phyloP scores from a whole-genome alignment of 2,329 filamentous ascomycete species.

The Huntiella moniliformis region DNA sequence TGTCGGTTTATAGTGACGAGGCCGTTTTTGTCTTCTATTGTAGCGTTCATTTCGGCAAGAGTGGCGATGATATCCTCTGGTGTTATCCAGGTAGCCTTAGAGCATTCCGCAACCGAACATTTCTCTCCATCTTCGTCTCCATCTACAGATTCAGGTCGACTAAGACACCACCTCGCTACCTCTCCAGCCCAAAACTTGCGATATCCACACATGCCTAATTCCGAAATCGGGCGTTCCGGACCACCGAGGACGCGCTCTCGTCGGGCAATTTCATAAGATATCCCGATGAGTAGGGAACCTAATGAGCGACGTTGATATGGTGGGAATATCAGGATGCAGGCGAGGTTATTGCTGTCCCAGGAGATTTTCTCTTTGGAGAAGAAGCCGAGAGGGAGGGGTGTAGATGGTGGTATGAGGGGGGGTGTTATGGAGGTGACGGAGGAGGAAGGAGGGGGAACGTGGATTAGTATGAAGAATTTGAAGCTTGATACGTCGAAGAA shows the following conservation, averaged over 20 bases:
- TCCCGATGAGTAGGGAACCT: constrained; percentile 74
- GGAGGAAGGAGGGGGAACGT: constrained; percentile 22
- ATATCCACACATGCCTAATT: constrained; percentile 69
- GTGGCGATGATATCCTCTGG: constrained; percentile 66
- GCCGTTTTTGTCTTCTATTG: too few relatives aligned
- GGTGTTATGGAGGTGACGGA: constrained; percentile 1
- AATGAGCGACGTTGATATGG: constrained; percentile 87
- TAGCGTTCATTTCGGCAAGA: constrained; percentile 49
- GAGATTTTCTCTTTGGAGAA: constrained; percentile 98
- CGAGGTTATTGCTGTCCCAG: constrained; percentile 96
- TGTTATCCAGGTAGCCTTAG: constrained; percentile 63
- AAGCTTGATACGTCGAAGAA: constrained; percentile 94
- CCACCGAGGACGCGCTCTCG: constrained; percentile 72
- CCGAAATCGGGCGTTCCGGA: constrained; percentile 82
- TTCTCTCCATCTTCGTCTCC: constrained; percentile 13
- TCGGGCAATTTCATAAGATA: constrained; percentile 79
- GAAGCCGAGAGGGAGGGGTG: constrained; percentile 60
- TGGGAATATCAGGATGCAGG: constrained; percentile 88
- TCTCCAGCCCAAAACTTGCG: constrained; percentile 71
- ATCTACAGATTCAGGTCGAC: constrained; percentile 17
- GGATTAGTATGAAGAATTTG: constrained; percentile 81
- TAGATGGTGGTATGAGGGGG: constrained; percentile 3
- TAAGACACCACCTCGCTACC: constrained; percentile 50
- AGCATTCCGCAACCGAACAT: constrained; percentile 43
- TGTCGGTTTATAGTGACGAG: too few relatives aligned